These are phyloP conservation scores for Passiflora organensis DNA, from an alignment of 345 rosid genomes.

Conservation along the genomic window DNA sequence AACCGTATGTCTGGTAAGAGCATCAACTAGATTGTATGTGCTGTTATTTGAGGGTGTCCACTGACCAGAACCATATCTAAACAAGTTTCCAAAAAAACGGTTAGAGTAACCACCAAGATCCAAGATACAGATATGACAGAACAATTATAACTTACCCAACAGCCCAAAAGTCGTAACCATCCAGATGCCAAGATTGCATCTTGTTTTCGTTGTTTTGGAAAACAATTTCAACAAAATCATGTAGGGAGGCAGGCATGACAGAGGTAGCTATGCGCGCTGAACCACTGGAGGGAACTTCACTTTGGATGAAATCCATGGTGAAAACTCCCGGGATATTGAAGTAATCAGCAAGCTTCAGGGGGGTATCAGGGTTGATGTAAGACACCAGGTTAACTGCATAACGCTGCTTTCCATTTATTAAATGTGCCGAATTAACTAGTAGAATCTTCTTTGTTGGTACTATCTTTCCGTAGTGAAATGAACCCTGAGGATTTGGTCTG, in stretches of 20 bases:
- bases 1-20: slow-evolving; percentile 75
- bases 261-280: slow-evolving; percentile 53
- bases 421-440: slow-evolving; percentile 64
- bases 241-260: slow-evolving; percentile 49
- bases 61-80: slow-evolving; percentile 70
- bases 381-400: slow-evolving; percentile 81
- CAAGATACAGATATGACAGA: no score
- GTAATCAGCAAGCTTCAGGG: slow-evolving; percentile 78
- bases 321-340: slow-evolving; percentile 67
- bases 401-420: slow-evolving; percentile 70
- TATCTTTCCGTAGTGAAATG: slow-evolving; percentile 77
- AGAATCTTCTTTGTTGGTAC: slow-evolving; percentile 43
- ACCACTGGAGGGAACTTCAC: slow-evolving; percentile 38
- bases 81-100: slow-evolving; percentile 2
- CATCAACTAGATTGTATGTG: slow-evolving; percentile 67
- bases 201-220: slow-evolving; percentile 66
- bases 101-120: slow-evolving; percentile 15
- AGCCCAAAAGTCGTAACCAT: slow-evolving; percentile 92
- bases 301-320: slow-evolving; percentile 44
- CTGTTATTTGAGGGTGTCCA: slow-evolving; percentile 54
- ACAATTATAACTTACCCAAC: slow-evolving; percentile 54
- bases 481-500: slow-evolving; percentile 97
- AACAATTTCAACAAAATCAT: slow-evolving; percentile 65
- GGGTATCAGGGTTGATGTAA: slow-evolving; percentile 70
- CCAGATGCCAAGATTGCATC: slow-evolving; percentile 92